A percentile compares a stretch with the other conserved stretches of the same genome.
Evolutionary conservation across 768 basidiomycete genomes (phyloP).

Genomic region (Boletus huronensis): DNA sequence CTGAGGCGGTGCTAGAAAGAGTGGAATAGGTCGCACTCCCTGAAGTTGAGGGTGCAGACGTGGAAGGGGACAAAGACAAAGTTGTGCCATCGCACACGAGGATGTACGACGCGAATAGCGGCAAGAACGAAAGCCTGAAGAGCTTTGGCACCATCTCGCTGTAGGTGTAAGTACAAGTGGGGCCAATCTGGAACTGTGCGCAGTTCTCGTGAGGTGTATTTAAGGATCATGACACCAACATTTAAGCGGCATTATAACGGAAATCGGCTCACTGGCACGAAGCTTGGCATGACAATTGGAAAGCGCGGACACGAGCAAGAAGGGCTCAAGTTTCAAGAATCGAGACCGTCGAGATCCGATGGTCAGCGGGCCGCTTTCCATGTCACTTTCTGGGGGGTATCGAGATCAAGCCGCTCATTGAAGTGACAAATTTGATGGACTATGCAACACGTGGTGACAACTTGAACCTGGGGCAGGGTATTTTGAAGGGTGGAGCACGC

Average conservation of each 20-base stretch:
- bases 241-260: background rate
- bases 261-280: background rate
- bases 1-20: background rate
- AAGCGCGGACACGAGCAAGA: background rate
- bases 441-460: background rate
- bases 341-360: background rate
- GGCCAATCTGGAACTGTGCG: background rate
- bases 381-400: background rate
- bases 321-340: background rate
- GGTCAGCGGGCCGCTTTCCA: conserved; percentile 3
- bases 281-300: background rate
- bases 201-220: background rate
- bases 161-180: background rate
- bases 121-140: conserved; percentile 11
- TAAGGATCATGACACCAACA: background rate
- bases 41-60: background rate
- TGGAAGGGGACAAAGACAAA: background rate
- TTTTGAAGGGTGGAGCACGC: background rate
- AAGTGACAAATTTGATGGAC: background rate
- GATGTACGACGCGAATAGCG: conserved; percentile 10
- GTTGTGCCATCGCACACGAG: background rate
- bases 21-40: background rate
- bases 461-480: background rate
- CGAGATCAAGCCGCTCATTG: background rate
- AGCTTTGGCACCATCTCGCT: conserved; percentile 18